phyloP scores from a whole-genome alignment of 1,284 basidiomycete species.

The Tilletia horrida region DNA sequence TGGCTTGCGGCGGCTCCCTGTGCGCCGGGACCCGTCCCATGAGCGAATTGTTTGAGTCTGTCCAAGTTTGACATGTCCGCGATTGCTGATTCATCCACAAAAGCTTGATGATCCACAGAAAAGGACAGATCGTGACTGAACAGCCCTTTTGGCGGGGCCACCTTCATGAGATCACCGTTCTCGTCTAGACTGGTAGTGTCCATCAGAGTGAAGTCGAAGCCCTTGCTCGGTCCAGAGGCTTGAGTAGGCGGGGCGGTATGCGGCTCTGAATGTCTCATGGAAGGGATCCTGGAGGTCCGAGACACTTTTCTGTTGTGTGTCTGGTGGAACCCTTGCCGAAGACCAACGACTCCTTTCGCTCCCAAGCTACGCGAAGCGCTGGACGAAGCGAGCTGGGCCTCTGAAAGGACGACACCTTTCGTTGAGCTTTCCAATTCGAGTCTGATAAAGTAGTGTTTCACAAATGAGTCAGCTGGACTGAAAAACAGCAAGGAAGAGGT shows the following conservation, averaged over 20 bases:
- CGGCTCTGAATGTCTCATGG: not conserved
- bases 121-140: slow-evolving; percentile 14
- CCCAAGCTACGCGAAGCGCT: too few relatives aligned
- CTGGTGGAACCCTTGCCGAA: not conserved
- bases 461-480: not conserved
- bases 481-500: not conserved
- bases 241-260: not conserved
- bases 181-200: slow-evolving; percentile 4
- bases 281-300: not conserved
- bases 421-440: not conserved
- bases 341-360: not conserved
- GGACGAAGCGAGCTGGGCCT: slow-evolving; percentile 7
- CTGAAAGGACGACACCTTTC: not conserved
- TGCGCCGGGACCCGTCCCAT: not conserved
- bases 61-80: slow-evolving; percentile 2
- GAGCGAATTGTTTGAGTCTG: not conserved
- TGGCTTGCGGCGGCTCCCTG: not conserved
- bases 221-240: not conserved
- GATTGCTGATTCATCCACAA: slow-evolving; percentile 10
- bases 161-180: slow-evolving; percentile 13
- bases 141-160: slow-evolving; percentile 9
- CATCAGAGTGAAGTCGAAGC: not conserved
- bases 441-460: not conserved
- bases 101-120: slow-evolving; percentile 14
- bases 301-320: not conserved